Base-by-base conservation (phyloP, 139 green algal genomes). In the Chlamydomonas eustigma region DNA sequence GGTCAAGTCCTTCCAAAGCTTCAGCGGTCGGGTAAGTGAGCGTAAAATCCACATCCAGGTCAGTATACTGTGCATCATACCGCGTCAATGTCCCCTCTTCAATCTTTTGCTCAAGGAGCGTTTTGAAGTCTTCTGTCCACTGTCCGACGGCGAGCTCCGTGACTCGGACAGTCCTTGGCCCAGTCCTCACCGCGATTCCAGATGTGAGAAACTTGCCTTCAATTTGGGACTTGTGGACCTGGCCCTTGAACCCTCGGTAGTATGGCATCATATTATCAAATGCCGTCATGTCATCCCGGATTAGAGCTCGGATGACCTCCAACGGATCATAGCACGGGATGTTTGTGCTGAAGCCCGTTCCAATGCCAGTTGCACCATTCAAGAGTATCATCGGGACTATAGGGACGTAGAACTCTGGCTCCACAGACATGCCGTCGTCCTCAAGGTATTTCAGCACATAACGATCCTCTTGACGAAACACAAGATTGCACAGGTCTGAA, bases 81-180 rank as follows among this genome's bases (percentile, higher is more conserved):
- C n/a, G n/a, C n/a, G n/a, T n/a, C n/a, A n/a, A n/a, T n/a, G n/a
- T n/a, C n/a, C n/a, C 22, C n/a, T n/a, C n/a, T n/a, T n/a, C n/a
- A n/a, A n/a, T n/a, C 44, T 58, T 58, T 12, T 58, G 12, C 35
- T 78, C 73, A 6, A 78, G 51, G 24, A 72, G 18, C 1, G 30
- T 52, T 52, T 78, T 78, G 73, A 44, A 78, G 52, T 71, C 51
- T 4, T 78, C 35, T 1, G 73, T 78, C 73, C 73, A 78, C 2
- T 30, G 31, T 4, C 50, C 50, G 2, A 78, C 3, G 1, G 73
- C 52, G 1, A 78, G 35, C 52, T 78, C 73, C 8, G 52, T 72
- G 51, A 78, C 64, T 36, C 22, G 4, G 25, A 78, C 52, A 6
- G 63, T 8, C 63, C 32, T 70, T 22, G 63, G 44, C 44, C 44